These are phyloP conservation scores for Prunus davidiana DNA, from an alignment of 306 rosid species.

Conservation along the genomic window DNA sequence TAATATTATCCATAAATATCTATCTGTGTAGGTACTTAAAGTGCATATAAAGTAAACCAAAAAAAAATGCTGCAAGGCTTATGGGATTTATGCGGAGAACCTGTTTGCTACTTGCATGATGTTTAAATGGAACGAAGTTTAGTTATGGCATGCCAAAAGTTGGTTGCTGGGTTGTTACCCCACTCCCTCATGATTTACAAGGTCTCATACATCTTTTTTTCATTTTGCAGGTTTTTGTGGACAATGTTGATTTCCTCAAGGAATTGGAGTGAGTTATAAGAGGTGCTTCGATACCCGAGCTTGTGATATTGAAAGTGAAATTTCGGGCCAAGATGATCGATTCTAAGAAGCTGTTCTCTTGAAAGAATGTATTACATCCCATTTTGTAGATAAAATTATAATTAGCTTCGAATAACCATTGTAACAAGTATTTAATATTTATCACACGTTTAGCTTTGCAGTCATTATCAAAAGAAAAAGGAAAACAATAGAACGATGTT, in stretches of 20 bases:
- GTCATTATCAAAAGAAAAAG: background rate
- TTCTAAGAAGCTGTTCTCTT: slow-evolving; percentile 11
- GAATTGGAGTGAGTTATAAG: slow-evolving; percentile 58
- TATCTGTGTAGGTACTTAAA: no score
- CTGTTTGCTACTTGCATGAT: no score
- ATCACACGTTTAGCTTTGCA: slow-evolving; percentile 5
- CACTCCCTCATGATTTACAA: background rate
- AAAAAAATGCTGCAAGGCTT: no score
- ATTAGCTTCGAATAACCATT: slow-evolving; percentile 21
- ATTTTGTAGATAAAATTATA: slow-evolving; percentile 56
- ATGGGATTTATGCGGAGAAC: no score
- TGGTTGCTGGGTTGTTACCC: background rate
- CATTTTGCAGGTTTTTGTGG: slow-evolving; percentile 84
- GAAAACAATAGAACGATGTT: background rate
- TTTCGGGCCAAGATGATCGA: slow-evolving; percentile 23
- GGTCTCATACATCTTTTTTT: background rate
- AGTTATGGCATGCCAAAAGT: background rate
- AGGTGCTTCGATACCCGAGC: slow-evolving; percentile 7
- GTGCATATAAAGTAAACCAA: no score
- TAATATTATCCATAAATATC: no score
- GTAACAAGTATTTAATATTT: slow-evolving; percentile 8
- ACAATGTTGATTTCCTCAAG: slow-evolving; percentile 73
- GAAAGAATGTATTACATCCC: slow-evolving; percentile 33
- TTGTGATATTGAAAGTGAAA: slow-evolving; percentile 20
- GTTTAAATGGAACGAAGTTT: no score